A percentile compares a stretch with the other conserved stretches of the same genome.
phyloP scores from a whole-genome alignment of 116 monocot species.

The Papilionanthe hybrid region DNA sequence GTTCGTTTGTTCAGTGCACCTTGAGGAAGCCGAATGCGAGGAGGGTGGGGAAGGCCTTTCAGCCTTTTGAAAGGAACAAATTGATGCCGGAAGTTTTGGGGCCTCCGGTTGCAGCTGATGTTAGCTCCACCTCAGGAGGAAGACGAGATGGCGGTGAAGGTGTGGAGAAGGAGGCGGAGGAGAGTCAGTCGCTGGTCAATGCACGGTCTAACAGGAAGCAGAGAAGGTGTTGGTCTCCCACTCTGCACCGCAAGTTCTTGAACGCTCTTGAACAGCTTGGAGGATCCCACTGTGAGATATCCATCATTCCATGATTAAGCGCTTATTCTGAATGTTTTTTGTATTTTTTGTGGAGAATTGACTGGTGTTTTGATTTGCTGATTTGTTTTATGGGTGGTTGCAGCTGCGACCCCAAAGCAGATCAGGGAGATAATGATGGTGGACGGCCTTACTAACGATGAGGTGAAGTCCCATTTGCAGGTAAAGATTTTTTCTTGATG shows the following conservation, averaged over 20 bases:
- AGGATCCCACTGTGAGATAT: conserved; percentile 59
- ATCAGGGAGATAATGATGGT: conserved; percentile 97
- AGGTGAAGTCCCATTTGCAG: conserved; percentile 98
- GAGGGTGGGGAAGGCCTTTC: conserved; percentile 60
- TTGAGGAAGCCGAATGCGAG: conserved; percentile 37
- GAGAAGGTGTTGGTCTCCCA: conserved; percentile 87
- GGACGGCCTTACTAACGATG: conserved; percentile 93
- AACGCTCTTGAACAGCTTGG: conserved; percentile 75
- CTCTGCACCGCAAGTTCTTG: conserved; percentile 84
- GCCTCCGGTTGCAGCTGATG: conserved; percentile 10
- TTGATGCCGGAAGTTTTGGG: not conserved
- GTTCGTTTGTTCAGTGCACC: conserved; percentile 17
- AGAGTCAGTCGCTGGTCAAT: conserved; percentile 13
- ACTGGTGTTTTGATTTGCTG: not conserved
- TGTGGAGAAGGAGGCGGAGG: conserved; percentile 12
- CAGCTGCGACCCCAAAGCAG: conserved; percentile 94
- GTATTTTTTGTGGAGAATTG: not conserved
- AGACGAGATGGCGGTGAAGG: not conserved
- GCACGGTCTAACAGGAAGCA: conserved; percentile 28
- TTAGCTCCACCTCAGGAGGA: conserved; percentile 27
- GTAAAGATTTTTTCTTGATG: conserved; percentile 10
- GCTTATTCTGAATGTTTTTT: not conserved
- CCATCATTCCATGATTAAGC: not conserved
- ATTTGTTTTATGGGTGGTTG: not conserved
- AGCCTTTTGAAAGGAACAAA: conserved; percentile 58